Base-by-base conservation (phyloP, 163 green algal genomes). In the Scenedesmus sp. region DNA sequence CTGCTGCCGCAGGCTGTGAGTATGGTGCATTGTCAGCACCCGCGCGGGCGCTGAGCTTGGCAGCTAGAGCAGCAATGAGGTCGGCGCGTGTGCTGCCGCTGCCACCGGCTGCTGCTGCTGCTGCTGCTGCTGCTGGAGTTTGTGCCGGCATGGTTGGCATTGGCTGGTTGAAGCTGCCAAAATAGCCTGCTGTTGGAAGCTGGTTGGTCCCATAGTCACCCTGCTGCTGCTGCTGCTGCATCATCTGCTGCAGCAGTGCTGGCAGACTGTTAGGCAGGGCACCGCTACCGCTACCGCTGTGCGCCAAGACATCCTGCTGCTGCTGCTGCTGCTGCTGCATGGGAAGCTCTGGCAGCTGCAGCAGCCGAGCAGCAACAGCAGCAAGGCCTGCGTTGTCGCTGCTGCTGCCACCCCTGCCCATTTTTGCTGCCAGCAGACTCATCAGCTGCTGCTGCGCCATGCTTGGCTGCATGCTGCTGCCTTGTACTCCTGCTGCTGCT, bases 401-500 rank as follows among this genome's bases (percentile, higher is more conserved):
- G 54, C 59, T 87, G 82, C 15, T 55, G 16, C 18, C n/a, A 7
- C 52, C 23, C 54, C 55, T 87, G 55, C 82, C 82, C 5, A 70
- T 10, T 52, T 55, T 87, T 55, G 54, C 20, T 73, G 52, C 57
- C 82, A 79, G 70, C 23, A 79, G 70, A 0, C 70, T 79, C 23
- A 79, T 79, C 70, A 79, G 70, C 70, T 79, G 70, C 70, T 79
- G 70, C 70, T 79, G 70, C 7, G 70, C 70, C 70, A 52, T 79
- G 70, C 70, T 52, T 7, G 23, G 46, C 18, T 87, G 82, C 82
- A 59, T 67, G 18, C 82, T 55, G 18, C 55, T 34, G 57, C 18
- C 54, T 46, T 52, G 54, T 6, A 54, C 9, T 20, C 16, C 52
- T 87, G 46, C 82, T 87, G 54, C 57, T 70, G 54, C 82, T 70